Base-by-base conservation (phyloP, 768 basidiomycete species). In the Fibroporia radiculosa region DNA sequence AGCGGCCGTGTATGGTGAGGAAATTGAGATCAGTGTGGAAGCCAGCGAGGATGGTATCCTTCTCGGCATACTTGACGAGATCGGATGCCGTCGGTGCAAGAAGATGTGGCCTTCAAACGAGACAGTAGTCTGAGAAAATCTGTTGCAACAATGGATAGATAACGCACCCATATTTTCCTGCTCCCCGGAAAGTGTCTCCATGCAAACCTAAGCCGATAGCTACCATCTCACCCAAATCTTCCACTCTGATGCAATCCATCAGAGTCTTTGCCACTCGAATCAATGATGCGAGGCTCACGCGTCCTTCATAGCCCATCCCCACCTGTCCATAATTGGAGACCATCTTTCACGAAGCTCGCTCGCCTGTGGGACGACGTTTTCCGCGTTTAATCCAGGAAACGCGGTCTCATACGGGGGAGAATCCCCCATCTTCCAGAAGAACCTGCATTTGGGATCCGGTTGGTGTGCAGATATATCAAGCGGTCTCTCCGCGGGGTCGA, bases 21-120 rank as follows among this genome's bases (percentile, higher is more conserved):
- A 92, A 93, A 58, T 96, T 96, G 45, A 97, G 77, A 60, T 97
- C 93, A 1, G 86, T 82, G 60, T 97, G 93, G 60, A 96, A 96
- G 2, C 93, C 93, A 18, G 93, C 93, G 36, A 93, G 76, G 50
- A 95, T 93, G 16, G 86, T 89, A 54, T 88, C 78, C 50, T 78
- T 77, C 56, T 74, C 58, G 18, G 86, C 80, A 55, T 87, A 93
- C 57, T 84, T 89, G 14, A 66, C 62, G 16, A 98, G 73, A 61
- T 97, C 85, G 4, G 93, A 96, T 2, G 93, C 90, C 0, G 93
- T 98, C 11, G 93, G 93, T 0, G 91, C 93, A 18, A 98, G 77
- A 19, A 96, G 61, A 62, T 98, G 93, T 6, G 89, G 83, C 5
- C 87, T 81, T 60, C 14, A 18, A 31, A 16, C 16, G 16, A 40